These are phyloP conservation scores for Hyphodiscus sp. DNA, from an alignment of 2,329 filamentous ascomycete genomes.

Conservation along the genomic window DNA sequence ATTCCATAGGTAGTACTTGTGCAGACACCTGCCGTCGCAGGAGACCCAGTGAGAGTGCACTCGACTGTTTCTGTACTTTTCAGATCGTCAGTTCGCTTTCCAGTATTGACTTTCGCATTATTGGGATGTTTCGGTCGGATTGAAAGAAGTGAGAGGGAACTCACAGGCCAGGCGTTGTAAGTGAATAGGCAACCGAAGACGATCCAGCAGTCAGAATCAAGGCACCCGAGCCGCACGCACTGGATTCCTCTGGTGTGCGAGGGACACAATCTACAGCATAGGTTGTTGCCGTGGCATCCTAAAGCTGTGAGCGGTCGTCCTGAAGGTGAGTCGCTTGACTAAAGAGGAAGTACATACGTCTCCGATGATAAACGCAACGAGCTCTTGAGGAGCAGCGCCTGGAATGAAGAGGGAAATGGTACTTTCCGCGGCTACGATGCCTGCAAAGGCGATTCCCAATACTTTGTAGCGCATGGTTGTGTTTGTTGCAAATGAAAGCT, in stretches of 20 bases:
- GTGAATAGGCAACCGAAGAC: constrained; percentile 14
- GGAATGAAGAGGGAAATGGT: constrained; percentile 17
- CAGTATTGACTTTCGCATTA: too few relatives aligned
- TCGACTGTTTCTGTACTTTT: constrained; percentile 13
- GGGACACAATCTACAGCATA: constrained; percentile 16
- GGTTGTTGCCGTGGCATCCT: constrained; percentile 20
- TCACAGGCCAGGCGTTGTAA: not conserved
- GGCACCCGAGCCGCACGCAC: constrained; percentile 29
- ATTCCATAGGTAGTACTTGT: constrained; percentile 15
- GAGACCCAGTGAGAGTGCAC: constrained; percentile 17
- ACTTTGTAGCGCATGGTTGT: not conserved
- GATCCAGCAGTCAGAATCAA: constrained; percentile 28
- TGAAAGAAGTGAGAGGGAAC: too few relatives aligned
- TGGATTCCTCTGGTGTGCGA: constrained; percentile 2
- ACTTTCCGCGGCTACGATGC: constrained; percentile 14
- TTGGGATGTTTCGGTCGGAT: too few relatives aligned
- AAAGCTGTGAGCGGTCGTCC: constrained; percentile 1
- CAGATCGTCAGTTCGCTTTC: constrained; percentile 2
- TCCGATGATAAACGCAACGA: constrained; percentile 15
- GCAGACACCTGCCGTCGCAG: not conserved
- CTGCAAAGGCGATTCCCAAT: constrained; percentile 8
- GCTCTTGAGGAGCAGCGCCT: constrained; percentile 12
- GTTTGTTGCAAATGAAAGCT: not conserved
- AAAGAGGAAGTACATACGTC: constrained; percentile 7
- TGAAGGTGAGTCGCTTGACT: not conserved